Base-by-base conservation (phyloP, 805 yeast species). In the Saccharomycopsis amapae region DNA sequence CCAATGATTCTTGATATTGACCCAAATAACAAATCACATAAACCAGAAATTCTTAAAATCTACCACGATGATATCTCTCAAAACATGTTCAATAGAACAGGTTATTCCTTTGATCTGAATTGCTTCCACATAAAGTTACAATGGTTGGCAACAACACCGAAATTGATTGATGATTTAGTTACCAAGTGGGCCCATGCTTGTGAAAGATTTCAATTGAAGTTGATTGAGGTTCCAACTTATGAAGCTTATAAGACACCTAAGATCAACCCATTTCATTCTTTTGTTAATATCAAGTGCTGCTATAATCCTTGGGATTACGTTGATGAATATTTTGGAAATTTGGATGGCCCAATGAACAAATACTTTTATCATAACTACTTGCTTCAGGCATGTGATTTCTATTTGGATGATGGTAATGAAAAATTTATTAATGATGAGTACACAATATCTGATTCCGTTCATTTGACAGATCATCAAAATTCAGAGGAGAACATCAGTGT, bases 121-220 rank as follows among this genome's bases (percentile, higher is more conserved):
- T 89, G 97, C 58, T 93, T 81, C 66, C 97, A 90, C 58, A 73
- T 93, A 26, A 69, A 96, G 39, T 62, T 90, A 12, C 97, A 93
- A 59, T 93, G 99, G 99, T 65, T 90, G 26, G 86, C 84, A 50
- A 79, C 95, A 0, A 87, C 97, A 0, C 83, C 95, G 2, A 85
- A 84, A 58, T 66, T 85, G 26, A 78, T 86, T 41, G 96, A 88
- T 48, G 95, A 88, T 53, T 68, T 84, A 10, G 70, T 88, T 36
- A 78, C 72, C 37, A 73, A 77, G 40, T 83, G 97, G 85, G 76
- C 87, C 0, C 72, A 96, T 46, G 68, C 81, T 40, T 86, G 96
- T 55, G 95, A 87, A 49, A 63, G 94, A 45, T 86, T 85, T 57
- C 97, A 96, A 0, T 69, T 93, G 50, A 68, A 65, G 44, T 56